A percentile compares a stretch with the other conserved stretches of the same genome.
Evolutionary conservation across 768 basidiomycete genomes (phyloP).

Genomic region (Collybia sp.): DNA sequence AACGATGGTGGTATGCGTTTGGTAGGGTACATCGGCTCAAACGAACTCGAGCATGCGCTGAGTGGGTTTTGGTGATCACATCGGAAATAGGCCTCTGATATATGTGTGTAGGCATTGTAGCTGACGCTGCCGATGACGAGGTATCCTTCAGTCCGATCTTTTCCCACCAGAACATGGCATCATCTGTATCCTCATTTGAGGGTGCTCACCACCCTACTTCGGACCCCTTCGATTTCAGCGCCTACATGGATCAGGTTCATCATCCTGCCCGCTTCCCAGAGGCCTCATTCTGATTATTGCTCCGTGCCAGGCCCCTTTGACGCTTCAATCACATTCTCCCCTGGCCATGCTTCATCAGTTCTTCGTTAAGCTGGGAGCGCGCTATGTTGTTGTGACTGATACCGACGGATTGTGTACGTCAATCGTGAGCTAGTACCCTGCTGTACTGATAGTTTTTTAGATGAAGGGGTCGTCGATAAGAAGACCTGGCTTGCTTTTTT

Average conservation of each 20-base stretch:
- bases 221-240: slow-evolving; percentile 76
- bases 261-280: neutral
- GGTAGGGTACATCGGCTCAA: slow-evolving; percentile 88
- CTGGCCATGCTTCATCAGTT: slow-evolving; percentile 91
- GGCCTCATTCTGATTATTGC: no score
- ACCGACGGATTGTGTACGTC: slow-evolving; percentile 74
- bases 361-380: slow-evolving; percentile 90
- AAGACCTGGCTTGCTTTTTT: slow-evolving; percentile 92
- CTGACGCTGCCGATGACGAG: slow-evolving; percentile 61
- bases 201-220: slow-evolving; percentile 17
- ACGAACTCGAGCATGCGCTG: slow-evolving; percentile 91
- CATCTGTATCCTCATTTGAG: slow-evolving; percentile 57
- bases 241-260: slow-evolving; percentile 85
- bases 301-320: slow-evolving; percentile 70
- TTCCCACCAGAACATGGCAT: slow-evolving; percentile 41
- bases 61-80: slow-evolving; percentile 40
- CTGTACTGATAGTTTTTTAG: slow-evolving; percentile 28
- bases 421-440: neutral
- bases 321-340: slow-evolving; percentile 78
- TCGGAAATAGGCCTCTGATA: neutral
- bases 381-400: slow-evolving; percentile 85
- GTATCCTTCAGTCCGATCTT: slow-evolving; percentile 58
- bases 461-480: slow-evolving; percentile 91
- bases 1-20: slow-evolving; percentile 53
- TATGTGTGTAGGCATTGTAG: slow-evolving; percentile 57